Evolutionary conservation across 2,329 filamentous ascomycete species (phyloP).

Genomic region (Blastomyces gilchristii): DNA sequence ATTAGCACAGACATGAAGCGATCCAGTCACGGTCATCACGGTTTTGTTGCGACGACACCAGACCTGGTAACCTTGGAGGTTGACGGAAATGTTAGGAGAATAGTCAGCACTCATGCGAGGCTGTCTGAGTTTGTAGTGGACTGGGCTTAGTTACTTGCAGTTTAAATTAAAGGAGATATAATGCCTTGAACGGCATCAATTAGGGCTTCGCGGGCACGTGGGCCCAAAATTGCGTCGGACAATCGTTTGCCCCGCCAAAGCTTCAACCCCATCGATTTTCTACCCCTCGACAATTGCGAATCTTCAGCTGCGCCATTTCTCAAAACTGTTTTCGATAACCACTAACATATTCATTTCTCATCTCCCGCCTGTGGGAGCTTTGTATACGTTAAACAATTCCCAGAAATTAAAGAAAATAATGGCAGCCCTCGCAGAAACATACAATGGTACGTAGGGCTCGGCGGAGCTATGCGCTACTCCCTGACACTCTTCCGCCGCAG

Average conservation of each 20-base stretch:
- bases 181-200: background rate
- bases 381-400: background rate
- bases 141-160: no score
- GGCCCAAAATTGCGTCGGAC: background rate
- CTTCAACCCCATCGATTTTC: background rate
- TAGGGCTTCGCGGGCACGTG: slow-evolving; percentile 3
- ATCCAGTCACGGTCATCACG: no score
- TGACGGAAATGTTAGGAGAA: background rate
- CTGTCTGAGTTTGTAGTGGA: no score
- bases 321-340: background rate
- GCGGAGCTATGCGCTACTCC: background rate
- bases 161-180: no score
- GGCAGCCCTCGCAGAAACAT: slow-evolving; percentile 13
- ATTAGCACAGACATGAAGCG: no score
- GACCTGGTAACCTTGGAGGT: background rate
- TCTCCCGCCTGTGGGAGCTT: background rate
- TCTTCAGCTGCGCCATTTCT: background rate
- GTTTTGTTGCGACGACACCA: no score
- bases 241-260: background rate
- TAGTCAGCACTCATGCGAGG: no score
- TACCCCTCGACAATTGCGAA: background rate
- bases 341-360: background rate
- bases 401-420: slow-evolving; percentile 11
- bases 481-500: no score
- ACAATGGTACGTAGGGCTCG: slow-evolving; percentile 9